phyloP scores from a whole-genome alignment of 495 filamentous ascomycete genomes.

The Trichoderma reesei region DNA sequence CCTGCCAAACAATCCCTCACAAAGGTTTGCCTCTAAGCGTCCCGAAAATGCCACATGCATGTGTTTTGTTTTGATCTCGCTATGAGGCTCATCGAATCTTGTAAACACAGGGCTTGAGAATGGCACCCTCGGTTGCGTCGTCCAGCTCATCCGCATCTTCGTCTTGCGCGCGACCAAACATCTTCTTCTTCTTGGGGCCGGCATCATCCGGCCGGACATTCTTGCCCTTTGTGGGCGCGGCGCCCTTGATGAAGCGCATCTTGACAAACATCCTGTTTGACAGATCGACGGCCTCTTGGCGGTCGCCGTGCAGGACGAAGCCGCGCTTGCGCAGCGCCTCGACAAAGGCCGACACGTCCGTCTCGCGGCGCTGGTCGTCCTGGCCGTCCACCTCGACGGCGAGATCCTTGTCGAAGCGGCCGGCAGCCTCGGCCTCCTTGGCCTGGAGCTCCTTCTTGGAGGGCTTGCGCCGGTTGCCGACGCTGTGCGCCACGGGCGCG shows the following conservation, averaged over 20 bases:
- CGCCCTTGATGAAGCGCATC: conserved; percentile 83
- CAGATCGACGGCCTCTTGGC: conserved; percentile 54
- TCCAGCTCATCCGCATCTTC: conserved; percentile 44
- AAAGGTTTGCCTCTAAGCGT: too few species aligned
- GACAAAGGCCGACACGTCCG: conserved; percentile 81
- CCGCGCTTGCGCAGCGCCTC: conserved; percentile 69
- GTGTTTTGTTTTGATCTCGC: neutral
- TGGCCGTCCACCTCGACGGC: conserved; percentile 43
- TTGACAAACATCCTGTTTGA: conserved; percentile 97
- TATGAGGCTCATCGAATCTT: conserved; percentile 56
- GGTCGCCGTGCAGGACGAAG: conserved; percentile 57
- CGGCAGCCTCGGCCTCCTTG: conserved; percentile 23
- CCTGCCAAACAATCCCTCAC: too few species aligned
- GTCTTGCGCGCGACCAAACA: conserved; percentile 17
- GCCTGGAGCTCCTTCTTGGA: conserved; percentile 42
- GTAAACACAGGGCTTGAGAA: conserved; percentile 95
- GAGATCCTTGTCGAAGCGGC: conserved; percentile 33
- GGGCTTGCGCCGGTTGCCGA: conserved; percentile 42
- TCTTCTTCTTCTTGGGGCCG: conserved; percentile 51
- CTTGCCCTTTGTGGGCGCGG: conserved; percentile 60
- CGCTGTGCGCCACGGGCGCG: conserved; percentile 52
- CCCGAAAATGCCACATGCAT: neutral
- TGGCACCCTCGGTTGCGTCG: conserved; percentile 49
- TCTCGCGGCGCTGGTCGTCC: conserved; percentile 49
- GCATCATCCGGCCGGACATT: conserved; percentile 34